These are phyloP conservation scores for Candida wancherniae DNA, from an alignment of 805 yeast genomes.

Conservation along the genomic window DNA sequence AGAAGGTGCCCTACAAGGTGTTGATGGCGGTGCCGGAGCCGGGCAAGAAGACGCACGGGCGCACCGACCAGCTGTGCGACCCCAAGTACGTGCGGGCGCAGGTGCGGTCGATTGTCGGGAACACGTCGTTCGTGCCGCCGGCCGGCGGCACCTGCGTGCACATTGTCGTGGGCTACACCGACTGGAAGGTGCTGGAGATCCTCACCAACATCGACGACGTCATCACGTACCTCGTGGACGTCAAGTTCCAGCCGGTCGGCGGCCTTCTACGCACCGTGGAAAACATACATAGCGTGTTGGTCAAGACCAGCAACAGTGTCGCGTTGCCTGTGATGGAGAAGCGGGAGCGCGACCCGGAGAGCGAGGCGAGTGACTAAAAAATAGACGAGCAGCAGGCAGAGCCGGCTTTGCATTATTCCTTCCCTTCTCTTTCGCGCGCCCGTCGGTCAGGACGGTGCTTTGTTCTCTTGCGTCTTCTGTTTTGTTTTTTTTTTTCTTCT, in stretches of 20 bases:
- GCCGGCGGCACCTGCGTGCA: conserved; percentile 58
- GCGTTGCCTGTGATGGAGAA: conserved; percentile 50
- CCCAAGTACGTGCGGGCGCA: conserved; percentile 61
- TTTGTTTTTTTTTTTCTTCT: no score
- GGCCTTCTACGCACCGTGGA: conserved; percentile 46
- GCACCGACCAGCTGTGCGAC: conserved; percentile 56
- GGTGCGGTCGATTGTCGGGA: conserved; percentile 56
- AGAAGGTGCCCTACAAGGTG: conserved; percentile 63
- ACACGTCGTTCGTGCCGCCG: conserved; percentile 56
- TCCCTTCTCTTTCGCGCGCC: no score
- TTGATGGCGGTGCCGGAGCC: conserved; percentile 48
- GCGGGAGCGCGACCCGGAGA: conserved; percentile 14
- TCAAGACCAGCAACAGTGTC: conserved; percentile 63
- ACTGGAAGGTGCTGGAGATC: conserved; percentile 39
- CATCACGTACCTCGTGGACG: conserved; percentile 42
- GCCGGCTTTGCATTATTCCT: no score
- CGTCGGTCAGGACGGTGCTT: no score
- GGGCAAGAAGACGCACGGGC: conserved; percentile 38
- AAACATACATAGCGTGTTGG: conserved; percentile 47
- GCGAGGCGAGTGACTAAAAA: conserved; percentile 21
- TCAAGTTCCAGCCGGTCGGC: conserved; percentile 50
- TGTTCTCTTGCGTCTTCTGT: no score
- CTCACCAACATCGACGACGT: conserved; percentile 51
- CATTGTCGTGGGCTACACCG: conserved; percentile 54
- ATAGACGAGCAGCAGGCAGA: no score